Conservation (phyloP, 1,139 yeast species). For the Eremothecium coryli region DNA sequence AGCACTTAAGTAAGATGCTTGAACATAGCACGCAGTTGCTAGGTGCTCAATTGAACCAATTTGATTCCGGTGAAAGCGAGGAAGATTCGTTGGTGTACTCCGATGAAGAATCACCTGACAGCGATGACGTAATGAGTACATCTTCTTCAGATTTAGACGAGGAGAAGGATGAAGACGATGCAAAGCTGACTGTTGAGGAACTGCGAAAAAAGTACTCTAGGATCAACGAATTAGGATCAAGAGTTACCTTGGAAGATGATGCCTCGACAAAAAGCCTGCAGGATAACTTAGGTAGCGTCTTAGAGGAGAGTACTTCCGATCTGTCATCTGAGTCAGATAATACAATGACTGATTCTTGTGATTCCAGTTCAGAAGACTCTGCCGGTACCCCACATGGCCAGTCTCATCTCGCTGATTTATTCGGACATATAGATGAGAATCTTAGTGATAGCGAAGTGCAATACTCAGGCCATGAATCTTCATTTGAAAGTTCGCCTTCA, state of each 20-base stretch:
- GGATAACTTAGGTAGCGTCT: slow-evolving; percentile 10
- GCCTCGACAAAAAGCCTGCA: slow-evolving; percentile 12
- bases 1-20: slow-evolving; percentile 77
- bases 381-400: background rate
- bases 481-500: slow-evolving; percentile 16
- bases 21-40: slow-evolving; percentile 85
- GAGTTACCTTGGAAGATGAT: slow-evolving; percentile 9
- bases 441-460: slow-evolving; percentile 17
- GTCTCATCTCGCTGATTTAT: slow-evolving; percentile 18
- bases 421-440: slow-evolving; percentile 21
- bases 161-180: slow-evolving; percentile 36
- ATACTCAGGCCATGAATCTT: slow-evolving; percentile 13
- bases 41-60: slow-evolving; percentile 62
- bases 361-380: slow-evolving; percentile 1
- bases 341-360: background rate
- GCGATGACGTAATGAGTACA: slow-evolving; percentile 9
- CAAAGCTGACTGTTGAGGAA: slow-evolving; percentile 55
- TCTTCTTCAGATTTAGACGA: slow-evolving; percentile 19
- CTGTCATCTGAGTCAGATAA: slow-evolving; percentile 5
- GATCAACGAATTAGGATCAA: slow-evolving; percentile 19
- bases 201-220: slow-evolving; percentile 55
- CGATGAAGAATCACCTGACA: slow-evolving; percentile 9
- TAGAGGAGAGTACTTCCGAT: slow-evolving; percentile 11
- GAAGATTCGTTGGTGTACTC: slow-evolving; percentile 1
- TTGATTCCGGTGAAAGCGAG: slow-evolving; percentile 9